Percentiles rank a stretch among this genome's conserved stretches.
Conservation (phyloP, 306 rosid species). For the Malus sylvestris region DNA sequence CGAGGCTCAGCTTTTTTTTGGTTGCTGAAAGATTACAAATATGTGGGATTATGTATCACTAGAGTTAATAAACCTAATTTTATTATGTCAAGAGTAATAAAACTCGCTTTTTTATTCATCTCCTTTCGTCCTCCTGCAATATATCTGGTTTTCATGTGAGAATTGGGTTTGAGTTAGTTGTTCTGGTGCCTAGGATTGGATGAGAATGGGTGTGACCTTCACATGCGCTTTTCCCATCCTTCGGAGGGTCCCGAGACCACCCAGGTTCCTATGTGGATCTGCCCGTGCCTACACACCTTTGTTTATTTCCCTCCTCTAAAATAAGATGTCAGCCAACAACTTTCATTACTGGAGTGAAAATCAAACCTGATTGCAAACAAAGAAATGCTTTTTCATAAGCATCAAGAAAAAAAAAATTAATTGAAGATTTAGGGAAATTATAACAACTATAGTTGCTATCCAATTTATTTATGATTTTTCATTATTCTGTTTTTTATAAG, state of each 20-base stretch:
- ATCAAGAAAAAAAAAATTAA: too few relatives aligned
- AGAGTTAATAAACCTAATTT: neutral
- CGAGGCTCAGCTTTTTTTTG: neutral
- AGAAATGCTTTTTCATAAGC: too few relatives aligned
- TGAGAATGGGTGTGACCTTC: too few relatives aligned
- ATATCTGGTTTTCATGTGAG: neutral
- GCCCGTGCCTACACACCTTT: too few relatives aligned
- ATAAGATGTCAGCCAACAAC: neutral
- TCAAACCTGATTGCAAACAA: too few relatives aligned
- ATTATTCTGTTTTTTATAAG: too few relatives aligned
- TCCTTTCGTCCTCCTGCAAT: neutral
- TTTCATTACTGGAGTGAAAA: neutral
- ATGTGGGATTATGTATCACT: neutral
- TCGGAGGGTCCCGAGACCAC: too few relatives aligned
- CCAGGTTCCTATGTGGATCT: too few relatives aligned
- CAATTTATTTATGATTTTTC: too few relatives aligned
- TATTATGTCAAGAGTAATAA: neutral
- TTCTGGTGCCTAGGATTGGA: neutral
- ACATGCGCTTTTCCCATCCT: too few relatives aligned
- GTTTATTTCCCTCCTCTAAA: neutral
- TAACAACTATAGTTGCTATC: too few relatives aligned
- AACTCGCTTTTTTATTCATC: neutral
- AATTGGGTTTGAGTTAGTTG: neutral
- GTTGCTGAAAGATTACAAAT: neutral
- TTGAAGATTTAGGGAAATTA: too few relatives aligned